Evolutionary conservation across 495 filamentous ascomycete genomes (phyloP).

Genomic region (Penicillium crystallinum): DNA sequence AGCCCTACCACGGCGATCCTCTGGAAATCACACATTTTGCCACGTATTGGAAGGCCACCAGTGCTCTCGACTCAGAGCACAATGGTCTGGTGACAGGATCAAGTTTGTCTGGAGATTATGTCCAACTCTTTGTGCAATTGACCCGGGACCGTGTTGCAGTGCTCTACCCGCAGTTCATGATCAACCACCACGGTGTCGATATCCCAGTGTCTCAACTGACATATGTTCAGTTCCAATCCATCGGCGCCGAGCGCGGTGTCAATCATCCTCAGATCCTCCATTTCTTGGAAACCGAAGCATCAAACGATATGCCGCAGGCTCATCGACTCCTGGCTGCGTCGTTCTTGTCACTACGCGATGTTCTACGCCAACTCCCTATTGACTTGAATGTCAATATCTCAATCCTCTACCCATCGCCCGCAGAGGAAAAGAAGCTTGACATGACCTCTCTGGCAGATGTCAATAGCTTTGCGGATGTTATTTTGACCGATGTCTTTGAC

Average conservation of each 20-base stretch:
- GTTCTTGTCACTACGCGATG: conserved; percentile 69
- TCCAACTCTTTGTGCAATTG: conserved; percentile 83
- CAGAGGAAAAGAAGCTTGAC: conserved; percentile 61
- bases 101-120: conserved; percentile 88
- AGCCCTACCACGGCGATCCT: conserved; percentile 89
- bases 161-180: conserved; percentile 75
- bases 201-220: conserved; percentile 73
- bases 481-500: conserved; percentile 82
- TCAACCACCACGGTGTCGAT: conserved; percentile 72
- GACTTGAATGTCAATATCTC: conserved; percentile 83
- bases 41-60: conserved; percentile 98
- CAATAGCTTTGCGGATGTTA: conserved; percentile 77
- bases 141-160: conserved; percentile 84
- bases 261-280: conserved; percentile 40
- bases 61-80: conserved; percentile 75
- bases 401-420: conserved; percentile 70
- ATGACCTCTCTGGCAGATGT: conserved; percentile 74
- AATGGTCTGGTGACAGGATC: conserved; percentile 90
- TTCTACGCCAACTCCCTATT: conserved; percentile 64
- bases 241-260: conserved; percentile 50
- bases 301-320: conserved; percentile 56
- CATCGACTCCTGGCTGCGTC: conserved; percentile 67
- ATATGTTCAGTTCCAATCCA: conserved; percentile 63
- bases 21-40: conserved; percentile 96
- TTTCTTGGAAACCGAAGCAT: conserved; percentile 38